Percentiles rank a stretch among this genome's conserved stretches.
Evolutionary conservation across 768 basidiomycete genomes (phyloP).

Genomic region (Leucocoprinus leucothites): DNA sequence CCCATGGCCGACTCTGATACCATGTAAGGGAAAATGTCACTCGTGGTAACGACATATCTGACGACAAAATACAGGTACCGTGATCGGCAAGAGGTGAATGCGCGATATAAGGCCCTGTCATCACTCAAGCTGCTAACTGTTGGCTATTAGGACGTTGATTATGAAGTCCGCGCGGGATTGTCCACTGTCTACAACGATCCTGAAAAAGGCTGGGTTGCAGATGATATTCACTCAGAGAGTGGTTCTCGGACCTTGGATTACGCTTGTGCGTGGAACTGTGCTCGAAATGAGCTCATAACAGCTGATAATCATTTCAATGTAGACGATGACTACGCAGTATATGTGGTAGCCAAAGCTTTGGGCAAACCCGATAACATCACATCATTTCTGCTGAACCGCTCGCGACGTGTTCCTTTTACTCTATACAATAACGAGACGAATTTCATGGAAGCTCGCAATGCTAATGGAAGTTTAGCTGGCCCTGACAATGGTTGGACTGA

Average conservation of each 20-base stretch:
- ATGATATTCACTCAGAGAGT: slow-evolving; percentile 74
- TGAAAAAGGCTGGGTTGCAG: slow-evolving; percentile 68
- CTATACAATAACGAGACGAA: slow-evolving; percentile 67
- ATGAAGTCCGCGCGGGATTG: slow-evolving; percentile 78
- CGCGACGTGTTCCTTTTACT: slow-evolving; percentile 51
- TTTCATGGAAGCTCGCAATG: slow-evolving; percentile 79
- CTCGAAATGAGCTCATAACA: background rate
- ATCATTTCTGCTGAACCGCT: slow-evolving; percentile 47
- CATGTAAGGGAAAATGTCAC: slow-evolving; percentile 70
- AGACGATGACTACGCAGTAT: slow-evolving; percentile 80
- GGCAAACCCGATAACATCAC: slow-evolving; percentile 47
- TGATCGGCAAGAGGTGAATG: slow-evolving; percentile 64
- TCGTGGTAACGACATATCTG: too few species aligned
- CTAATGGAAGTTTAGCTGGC: slow-evolving; percentile 69
- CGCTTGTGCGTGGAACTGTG: slow-evolving; percentile 48
- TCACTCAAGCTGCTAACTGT: background rate
- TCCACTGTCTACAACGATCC: slow-evolving; percentile 53
- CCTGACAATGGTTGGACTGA: slow-evolving; percentile 75
- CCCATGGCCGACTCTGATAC: slow-evolving; percentile 52
- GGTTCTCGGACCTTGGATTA: slow-evolving; percentile 78
- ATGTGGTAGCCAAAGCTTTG: slow-evolving; percentile 55
- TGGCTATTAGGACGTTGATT: slow-evolving; percentile 54
- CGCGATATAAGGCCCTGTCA: background rate
- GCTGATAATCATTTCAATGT: background rate
- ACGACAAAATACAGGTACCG: slow-evolving; percentile 17